Conservation (phyloP, 1,284 basidiomycete genomes). For the Cutaneotrichosporon spelunceum region DNA sequence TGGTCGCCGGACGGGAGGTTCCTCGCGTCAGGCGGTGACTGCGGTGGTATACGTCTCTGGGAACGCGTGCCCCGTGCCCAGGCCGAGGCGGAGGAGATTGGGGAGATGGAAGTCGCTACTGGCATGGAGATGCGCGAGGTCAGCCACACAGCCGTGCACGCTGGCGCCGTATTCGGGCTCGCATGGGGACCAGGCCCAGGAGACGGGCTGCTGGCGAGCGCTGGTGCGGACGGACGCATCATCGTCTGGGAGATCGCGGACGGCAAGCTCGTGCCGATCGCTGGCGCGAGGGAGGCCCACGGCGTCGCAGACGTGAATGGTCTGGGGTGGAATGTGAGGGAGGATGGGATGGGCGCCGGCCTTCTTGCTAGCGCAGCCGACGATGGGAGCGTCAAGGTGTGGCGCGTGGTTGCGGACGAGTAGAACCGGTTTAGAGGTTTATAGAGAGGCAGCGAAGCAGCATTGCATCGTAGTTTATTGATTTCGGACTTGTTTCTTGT, state of each 20-base stretch:
- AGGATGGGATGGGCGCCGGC: conserved; percentile 37
- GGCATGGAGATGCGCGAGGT: conserved; percentile 27
- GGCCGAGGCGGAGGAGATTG: conserved; percentile 28
- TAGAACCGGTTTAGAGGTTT: too few relatives aligned
- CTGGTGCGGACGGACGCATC: conserved; percentile 58
- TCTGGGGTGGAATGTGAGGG: conserved; percentile 54
- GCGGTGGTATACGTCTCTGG: conserved; percentile 56
- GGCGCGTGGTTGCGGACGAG: conserved; percentile 43
- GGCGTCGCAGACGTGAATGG: conserved; percentile 58
- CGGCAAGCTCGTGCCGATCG: conserved; percentile 26
- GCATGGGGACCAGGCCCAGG: conserved; percentile 22
- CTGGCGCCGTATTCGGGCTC: conserved; percentile 37
- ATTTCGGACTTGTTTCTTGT: neutral
- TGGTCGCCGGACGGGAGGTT: conserved; percentile 74
- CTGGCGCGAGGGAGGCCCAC: conserved; percentile 42
- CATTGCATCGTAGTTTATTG: neutral
- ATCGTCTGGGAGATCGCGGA: conserved; percentile 54
- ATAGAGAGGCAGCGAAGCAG: neutral
- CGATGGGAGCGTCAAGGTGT: conserved; percentile 58
- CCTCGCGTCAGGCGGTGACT: conserved; percentile 61
- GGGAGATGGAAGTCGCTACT: conserved; percentile 9
- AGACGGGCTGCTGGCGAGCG: conserved; percentile 55
- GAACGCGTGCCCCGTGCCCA: conserved; percentile 34
- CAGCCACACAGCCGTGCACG: conserved; percentile 41
- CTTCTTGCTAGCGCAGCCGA: conserved; percentile 58